Percentiles rank a stretch among this genome's conserved stretches.
phyloP scores from a whole-genome alignment of 139 green algal species.

The Chlorella ohadii region DNA sequence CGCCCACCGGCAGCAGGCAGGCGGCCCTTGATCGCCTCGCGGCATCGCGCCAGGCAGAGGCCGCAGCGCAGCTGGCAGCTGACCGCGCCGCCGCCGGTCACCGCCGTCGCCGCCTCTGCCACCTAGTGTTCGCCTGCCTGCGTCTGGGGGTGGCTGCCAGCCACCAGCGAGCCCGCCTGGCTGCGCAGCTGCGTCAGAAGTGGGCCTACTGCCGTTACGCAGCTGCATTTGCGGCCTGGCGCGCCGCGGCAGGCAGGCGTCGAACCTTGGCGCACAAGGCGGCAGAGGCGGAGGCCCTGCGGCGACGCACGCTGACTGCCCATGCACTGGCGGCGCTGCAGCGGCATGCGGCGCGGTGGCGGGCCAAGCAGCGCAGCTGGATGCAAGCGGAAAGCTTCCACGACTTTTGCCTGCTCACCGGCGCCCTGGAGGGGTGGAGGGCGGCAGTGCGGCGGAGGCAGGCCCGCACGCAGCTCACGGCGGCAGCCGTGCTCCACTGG shows the following conservation, averaged over 20 bases:
- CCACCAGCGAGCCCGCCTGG: neutral
- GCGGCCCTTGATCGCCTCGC: too few relatives aligned
- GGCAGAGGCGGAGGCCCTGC: neutral
- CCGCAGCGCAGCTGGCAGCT: neutral
- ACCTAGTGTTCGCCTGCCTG: neutral
- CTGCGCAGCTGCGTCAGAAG: neutral
- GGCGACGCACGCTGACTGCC: neutral
- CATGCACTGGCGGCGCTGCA: neutral
- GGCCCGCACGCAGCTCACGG: neutral
- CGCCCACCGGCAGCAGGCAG: too few relatives aligned
- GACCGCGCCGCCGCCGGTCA: neutral
- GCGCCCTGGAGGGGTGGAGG: conserved; percentile 8
- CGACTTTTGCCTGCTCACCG: neutral
- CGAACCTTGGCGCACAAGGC: neutral
- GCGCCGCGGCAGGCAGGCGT: neutral
- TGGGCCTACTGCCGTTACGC: neutral
- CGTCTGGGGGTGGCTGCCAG: neutral
- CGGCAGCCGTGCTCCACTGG: conserved; percentile 8
- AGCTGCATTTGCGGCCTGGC: neutral
- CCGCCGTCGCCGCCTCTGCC: neutral
- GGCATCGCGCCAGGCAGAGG: neutral
- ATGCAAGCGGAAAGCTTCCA: neutral
- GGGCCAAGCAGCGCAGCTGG: neutral
- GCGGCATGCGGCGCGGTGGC: too few relatives aligned
- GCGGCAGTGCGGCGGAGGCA: neutral